Percentiles rank a stretch among this genome's conserved stretches.
phyloP scores from a whole-genome alignment of 2,329 filamentous ascomycete species.

The Bipolaris gigantea region DNA sequence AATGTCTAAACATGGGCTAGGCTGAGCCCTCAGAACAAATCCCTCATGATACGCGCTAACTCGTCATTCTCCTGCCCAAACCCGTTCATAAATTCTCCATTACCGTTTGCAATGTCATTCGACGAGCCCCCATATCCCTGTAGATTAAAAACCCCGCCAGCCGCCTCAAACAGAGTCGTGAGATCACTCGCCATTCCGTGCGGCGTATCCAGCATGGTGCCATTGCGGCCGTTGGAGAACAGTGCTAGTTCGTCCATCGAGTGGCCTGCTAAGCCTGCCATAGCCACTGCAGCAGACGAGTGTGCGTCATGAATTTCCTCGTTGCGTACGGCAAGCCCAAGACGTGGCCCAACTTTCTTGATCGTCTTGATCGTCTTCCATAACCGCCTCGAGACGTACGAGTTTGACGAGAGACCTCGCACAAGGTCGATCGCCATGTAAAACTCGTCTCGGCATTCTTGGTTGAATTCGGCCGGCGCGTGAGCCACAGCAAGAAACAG shows the following conservation, averaged over 20 bases:
- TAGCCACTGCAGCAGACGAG: slow-evolving; percentile 64
- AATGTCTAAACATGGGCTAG: not conserved
- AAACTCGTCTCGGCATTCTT: slow-evolving; percentile 71
- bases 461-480: slow-evolving; percentile 70
- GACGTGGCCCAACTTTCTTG: slow-evolving; percentile 70
- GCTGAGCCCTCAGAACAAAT: slow-evolving; percentile 54
- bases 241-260: slow-evolving; percentile 60
- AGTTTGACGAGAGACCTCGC: slow-evolving; percentile 70
- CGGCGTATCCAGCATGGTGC: slow-evolving; percentile 51
- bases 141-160: slow-evolving; percentile 52
- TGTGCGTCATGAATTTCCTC: slow-evolving; percentile 57
- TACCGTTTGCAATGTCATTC: slow-evolving; percentile 39
- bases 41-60: slow-evolving; percentile 60
- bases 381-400: slow-evolving; percentile 70
- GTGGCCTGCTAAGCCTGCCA: slow-evolving; percentile 67
- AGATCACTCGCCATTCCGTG: slow-evolving; percentile 65
- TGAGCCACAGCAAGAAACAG: slow-evolving; percentile 77
- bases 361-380: slow-evolving; percentile 73
- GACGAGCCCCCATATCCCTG: slow-evolving; percentile 34
- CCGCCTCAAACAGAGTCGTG: slow-evolving; percentile 65
- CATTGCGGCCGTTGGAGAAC: slow-evolving; percentile 47
- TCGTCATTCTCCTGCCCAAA: slow-evolving; percentile 63
- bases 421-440: slow-evolving; percentile 77
- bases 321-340: slow-evolving; percentile 60
- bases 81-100: slow-evolving; percentile 49